Percentiles rank a stretch among this genome's conserved stretches.
Evolutionary conservation across 176 grass and related monocot species (phyloP).

Genomic region (Juncus inflexus): DNA sequence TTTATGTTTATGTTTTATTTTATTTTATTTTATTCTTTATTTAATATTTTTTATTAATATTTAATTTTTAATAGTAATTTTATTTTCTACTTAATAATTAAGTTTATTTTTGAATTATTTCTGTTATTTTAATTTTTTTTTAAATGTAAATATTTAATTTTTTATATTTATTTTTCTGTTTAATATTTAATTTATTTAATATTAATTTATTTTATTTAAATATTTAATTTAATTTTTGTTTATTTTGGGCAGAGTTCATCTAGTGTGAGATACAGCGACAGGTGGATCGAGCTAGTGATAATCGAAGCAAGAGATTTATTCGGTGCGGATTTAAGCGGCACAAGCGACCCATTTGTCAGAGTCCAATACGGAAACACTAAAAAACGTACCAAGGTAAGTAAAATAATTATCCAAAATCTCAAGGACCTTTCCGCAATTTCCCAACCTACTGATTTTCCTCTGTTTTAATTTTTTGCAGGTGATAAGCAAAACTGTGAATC

Average conservation of each 20-base stretch:
- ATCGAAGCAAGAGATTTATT: constrained; percentile 87
- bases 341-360: constrained; percentile 93
- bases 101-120: too few species aligned
- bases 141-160: neutral
- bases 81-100: too few species aligned
- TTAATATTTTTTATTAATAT: too few species aligned
- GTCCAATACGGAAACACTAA: constrained; percentile 82
- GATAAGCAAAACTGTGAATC: constrained; percentile 77
- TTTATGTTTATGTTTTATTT: too few species aligned
- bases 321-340: constrained; percentile 94
- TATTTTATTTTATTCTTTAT: too few species aligned
- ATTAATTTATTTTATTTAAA: neutral
- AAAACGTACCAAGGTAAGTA: constrained; percentile 76
- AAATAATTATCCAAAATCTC: neutral
- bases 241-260: constrained; percentile 39
- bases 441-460: neutral
- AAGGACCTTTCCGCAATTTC: neutral
- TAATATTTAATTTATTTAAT: too few species aligned
- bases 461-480: constrained; percentile 29
- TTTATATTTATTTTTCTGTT: neutral
- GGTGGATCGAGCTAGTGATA: constrained; percentile 75
- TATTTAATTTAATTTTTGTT: constrained; percentile 20
- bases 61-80: too few species aligned
- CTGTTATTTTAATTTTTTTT: constrained; percentile 3
- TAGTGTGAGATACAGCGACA: constrained; percentile 32